Conservation (phyloP, 2,329 filamentous ascomycete species). For the Arthrobotrys megalospora region DNA sequence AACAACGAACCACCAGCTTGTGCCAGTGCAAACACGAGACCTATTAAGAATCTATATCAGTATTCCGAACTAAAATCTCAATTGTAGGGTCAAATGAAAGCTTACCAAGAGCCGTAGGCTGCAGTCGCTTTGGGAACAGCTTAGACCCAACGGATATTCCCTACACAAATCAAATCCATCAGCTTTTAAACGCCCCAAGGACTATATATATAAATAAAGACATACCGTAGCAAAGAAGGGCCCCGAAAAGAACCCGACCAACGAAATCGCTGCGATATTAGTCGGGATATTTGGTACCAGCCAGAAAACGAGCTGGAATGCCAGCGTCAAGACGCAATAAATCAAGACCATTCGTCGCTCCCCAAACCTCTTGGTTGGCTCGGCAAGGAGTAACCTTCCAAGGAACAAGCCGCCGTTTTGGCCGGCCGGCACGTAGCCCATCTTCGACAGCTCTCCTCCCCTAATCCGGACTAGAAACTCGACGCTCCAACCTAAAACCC, state of each 20-base stretch:
- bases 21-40: conserved; percentile 74
- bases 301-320: conserved; percentile 75
- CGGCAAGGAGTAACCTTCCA: conserved; percentile 73
- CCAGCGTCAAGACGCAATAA: conserved; percentile 72
- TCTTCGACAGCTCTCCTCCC: conserved; percentile 72
- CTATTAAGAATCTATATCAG: conserved; percentile 54
- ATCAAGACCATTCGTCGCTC: conserved; percentile 74
- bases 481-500: conserved; percentile 74
- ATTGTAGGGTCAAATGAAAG: neutral
- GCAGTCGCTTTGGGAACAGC: conserved; percentile 46
- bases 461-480: conserved; percentile 76
- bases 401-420: conserved; percentile 74
- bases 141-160: conserved; percentile 71
- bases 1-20: conserved; percentile 74
- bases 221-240: conserved; percentile 73
- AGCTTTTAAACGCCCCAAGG: conserved; percentile 3
- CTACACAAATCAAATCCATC: conserved; percentile 64
- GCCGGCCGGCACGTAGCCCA: conserved; percentile 76
- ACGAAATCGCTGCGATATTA: conserved; percentile 72
- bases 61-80: neutral
- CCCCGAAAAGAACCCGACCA: conserved; percentile 74
- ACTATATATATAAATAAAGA: neutral
- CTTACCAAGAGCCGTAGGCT: conserved; percentile 54
- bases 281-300: conserved; percentile 70
- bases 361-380: conserved; percentile 74